Base-by-base conservation (phyloP, 2,329 filamentous ascomycete genomes). In the Didymella sp. region DNA sequence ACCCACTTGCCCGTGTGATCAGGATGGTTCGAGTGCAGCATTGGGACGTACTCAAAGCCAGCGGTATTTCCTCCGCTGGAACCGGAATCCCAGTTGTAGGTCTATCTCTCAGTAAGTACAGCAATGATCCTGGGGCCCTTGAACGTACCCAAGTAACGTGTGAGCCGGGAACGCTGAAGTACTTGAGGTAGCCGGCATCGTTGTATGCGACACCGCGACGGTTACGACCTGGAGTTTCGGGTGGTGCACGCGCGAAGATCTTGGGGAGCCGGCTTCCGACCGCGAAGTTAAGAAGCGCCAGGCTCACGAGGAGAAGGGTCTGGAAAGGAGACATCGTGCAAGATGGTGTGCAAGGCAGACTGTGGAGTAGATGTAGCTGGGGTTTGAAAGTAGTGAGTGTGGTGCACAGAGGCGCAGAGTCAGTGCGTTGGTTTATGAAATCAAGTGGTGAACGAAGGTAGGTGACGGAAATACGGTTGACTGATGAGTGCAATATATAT, bases 191-290 rank as follows among this genome's bases (percentile, higher is more conserved):
- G 9, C 61, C 65, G 51, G 80, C 78, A 24, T 84, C 76, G 75
- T 90, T 89, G 83, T 85, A 91, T 42, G 85, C 83, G 37, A 90
- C 72, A 68, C 88, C 88, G 67, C 87, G 86, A 82, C 64, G 63
- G 1, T 47, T 22, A 9, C 48, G 35, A 4, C 52, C 45, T 13
- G 58, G 49, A 1, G 30, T 43, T 87, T 87, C 68, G 70, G 70
- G 48, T 9, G 48, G 50, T 1, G 33, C 21, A 41, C 47, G 42
- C 12, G 43, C 11, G 24, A 6, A 4, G 28, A 43, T 9, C 15
- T 35, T 42, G 28, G 24, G 15, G 12, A 37, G 2, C 3, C 47
- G 35, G 15, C 4, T 47, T 17, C 47, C 47, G 7, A 8, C 24
- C 4, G 24, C 17, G 7, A 43, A 25, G 17, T 15, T 40, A 13